These are phyloP conservation scores for Saitozyma podzolica DNA, from an alignment of 768 basidiomycete species.

Conservation along the genomic window DNA sequence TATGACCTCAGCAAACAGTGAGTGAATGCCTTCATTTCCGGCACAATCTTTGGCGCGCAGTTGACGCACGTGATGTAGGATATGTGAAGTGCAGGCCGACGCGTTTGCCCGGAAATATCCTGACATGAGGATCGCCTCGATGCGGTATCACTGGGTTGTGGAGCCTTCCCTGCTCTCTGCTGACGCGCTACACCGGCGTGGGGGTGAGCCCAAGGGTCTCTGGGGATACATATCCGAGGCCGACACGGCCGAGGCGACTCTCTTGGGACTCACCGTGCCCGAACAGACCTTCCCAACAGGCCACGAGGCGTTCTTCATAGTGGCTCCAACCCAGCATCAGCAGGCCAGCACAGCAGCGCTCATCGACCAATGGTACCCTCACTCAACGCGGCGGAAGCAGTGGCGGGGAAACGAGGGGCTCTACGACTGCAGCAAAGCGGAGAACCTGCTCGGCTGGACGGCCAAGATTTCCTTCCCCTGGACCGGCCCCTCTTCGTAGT, in stretches of 20 bases:
- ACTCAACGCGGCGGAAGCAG: slow-evolving; percentile 14
- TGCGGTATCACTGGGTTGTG: slow-evolving; percentile 56
- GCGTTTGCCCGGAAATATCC: slow-evolving; percentile 66
- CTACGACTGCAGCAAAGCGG: slow-evolving; percentile 66
- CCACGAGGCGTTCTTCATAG: slow-evolving; percentile 71
- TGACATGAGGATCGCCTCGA: slow-evolving; percentile 64
- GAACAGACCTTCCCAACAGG: slow-evolving; percentile 46
- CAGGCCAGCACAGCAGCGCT: slow-evolving; percentile 16
- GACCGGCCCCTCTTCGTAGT: too few relatives aligned
- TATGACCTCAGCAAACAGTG: slow-evolving; percentile 38
- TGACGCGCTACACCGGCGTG: slow-evolving; percentile 30
- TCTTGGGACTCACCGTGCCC: slow-evolving; percentile 60
- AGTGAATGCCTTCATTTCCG: not conserved
- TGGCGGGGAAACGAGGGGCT: slow-evolving; percentile 57
- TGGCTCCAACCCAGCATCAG: slow-evolving; percentile 59
- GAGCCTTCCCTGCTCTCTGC: slow-evolving; percentile 50
- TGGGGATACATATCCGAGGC: slow-evolving; percentile 73
- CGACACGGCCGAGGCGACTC: slow-evolving; percentile 65
- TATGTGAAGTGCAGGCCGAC: slow-evolving; percentile 69
- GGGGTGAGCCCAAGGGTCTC: slow-evolving; percentile 51
- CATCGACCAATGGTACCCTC: too few relatives aligned
- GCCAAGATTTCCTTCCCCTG: too few relatives aligned
- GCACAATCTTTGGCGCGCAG: too few relatives aligned
- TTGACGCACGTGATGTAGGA: slow-evolving; percentile 33
- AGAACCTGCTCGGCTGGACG: slow-evolving; percentile 63